Conservation (phyloP, 805 yeast genomes). For the Candida germanica region DNA sequence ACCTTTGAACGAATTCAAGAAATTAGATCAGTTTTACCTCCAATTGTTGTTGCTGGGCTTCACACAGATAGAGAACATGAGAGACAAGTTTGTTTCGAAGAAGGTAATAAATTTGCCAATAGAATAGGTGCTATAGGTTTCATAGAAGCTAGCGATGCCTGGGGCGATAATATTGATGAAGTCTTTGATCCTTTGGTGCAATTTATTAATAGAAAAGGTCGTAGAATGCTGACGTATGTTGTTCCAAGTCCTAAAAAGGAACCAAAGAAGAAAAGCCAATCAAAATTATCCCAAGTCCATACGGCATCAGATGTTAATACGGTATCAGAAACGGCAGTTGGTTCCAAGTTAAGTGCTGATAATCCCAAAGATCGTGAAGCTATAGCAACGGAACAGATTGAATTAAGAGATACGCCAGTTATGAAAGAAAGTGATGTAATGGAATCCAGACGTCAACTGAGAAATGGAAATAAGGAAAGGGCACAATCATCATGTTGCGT, state of each 20-base stretch:
- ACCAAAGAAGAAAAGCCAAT: not conserved
- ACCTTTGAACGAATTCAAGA: conserved; percentile 21
- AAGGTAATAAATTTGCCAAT: conserved; percentile 28
- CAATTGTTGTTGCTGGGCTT: conserved; percentile 29
- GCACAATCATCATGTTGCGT: too few species aligned
- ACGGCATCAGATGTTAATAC: too few species aligned
- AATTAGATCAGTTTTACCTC: conserved; percentile 24
- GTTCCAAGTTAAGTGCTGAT: too few species aligned
- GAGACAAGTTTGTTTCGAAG: conserved; percentile 27
- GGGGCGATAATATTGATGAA: conserved; percentile 19
- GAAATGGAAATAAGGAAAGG: too few species aligned
- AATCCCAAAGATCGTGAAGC: too few species aligned
- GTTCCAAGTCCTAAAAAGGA: not conserved
- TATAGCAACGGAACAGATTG: too few species aligned
- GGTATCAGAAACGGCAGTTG: too few species aligned
- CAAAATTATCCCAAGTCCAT: too few species aligned
- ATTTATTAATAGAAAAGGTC: conserved; percentile 1
- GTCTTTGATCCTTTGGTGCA: conserved; percentile 28
- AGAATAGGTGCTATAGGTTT: conserved; percentile 25
- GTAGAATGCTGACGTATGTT: not conserved
- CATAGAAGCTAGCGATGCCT: conserved; percentile 25
- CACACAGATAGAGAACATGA: conserved; percentile 23
- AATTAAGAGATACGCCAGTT: too few species aligned
- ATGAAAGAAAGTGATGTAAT: too few species aligned
- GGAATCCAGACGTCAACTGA: too few species aligned